These are phyloP conservation scores for Leptosphaerulina australis DNA, from an alignment of 2,329 filamentous ascomycete genomes.

Conservation along the genomic window DNA sequence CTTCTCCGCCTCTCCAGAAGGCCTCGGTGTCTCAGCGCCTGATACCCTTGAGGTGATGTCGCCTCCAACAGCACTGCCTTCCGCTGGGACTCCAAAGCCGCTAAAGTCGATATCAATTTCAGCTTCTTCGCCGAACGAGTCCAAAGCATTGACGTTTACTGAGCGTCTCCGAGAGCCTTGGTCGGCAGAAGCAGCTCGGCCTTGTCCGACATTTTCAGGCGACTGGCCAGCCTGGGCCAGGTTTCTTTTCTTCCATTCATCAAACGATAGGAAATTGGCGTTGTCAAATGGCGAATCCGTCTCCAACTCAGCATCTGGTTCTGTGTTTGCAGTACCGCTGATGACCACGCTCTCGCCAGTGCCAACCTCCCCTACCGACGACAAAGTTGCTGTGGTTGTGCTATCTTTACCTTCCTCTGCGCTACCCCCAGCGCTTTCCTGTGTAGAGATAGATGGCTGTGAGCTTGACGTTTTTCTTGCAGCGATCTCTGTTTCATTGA, in stretches of 20 bases:
- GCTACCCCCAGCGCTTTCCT: slow-evolving; percentile 15
- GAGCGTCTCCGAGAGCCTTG: slow-evolving; percentile 58
- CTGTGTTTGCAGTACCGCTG: slow-evolving; percentile 23
- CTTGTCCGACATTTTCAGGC: slow-evolving; percentile 68
- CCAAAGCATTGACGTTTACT: slow-evolving; percentile 69
- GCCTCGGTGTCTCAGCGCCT: slow-evolving; percentile 21
- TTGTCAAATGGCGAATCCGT: slow-evolving; percentile 72
- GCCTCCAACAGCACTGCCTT: slow-evolving; percentile 26
- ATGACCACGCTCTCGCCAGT: slow-evolving; percentile 10
- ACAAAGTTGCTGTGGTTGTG: neutral
- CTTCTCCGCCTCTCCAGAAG: slow-evolving; percentile 34
- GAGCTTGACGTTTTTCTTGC: slow-evolving; percentile 19
- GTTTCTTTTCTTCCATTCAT: slow-evolving; percentile 97
- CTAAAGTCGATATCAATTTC: slow-evolving; percentile 80
- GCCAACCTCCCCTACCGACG: slow-evolving; percentile 17
- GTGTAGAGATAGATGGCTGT: slow-evolving; percentile 10
- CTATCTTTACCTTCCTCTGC: slow-evolving; percentile 11
- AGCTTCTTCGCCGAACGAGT: slow-evolving; percentile 82
- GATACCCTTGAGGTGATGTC: slow-evolving; percentile 26
- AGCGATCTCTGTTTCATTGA: slow-evolving; percentile 19
- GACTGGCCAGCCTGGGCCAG: slow-evolving; percentile 83
- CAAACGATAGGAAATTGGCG: slow-evolving; percentile 90
- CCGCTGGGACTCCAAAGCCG: slow-evolving; percentile 60
- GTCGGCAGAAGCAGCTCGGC: slow-evolving; percentile 53
- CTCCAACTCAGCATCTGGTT: slow-evolving; percentile 60